phyloP scores from a whole-genome alignment of 306 rosid species.

The Pterocarpus macrocarpus region DNA sequence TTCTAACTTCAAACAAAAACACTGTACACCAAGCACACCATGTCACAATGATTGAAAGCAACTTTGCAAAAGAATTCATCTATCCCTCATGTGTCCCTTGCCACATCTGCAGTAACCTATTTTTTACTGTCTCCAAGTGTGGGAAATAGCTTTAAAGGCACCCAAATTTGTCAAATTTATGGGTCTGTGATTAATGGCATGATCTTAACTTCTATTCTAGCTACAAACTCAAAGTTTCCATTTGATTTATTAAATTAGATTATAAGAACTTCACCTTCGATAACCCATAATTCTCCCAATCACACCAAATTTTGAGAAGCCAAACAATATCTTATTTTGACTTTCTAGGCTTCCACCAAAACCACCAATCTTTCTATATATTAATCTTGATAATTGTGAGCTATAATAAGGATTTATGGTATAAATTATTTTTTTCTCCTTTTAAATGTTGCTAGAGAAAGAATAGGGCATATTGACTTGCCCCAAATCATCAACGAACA shows the following conservation, averaged over 20 bases:
- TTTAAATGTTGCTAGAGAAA: no score
- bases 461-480: no score
- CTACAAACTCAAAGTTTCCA: conserved; percentile 54
- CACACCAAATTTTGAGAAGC: neutral
- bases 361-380: no score
- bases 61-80: conserved; percentile 22
- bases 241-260: conserved; percentile 56
- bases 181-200: conserved; percentile 40
- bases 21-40: conserved; percentile 7
- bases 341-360: no score
- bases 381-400: no score
- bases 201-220: conserved; percentile 45
- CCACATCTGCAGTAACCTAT: conserved; percentile 51
- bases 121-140: conserved; percentile 47
- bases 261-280: conserved; percentile 59
- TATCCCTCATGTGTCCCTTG: conserved; percentile 49
- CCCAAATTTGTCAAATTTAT: conserved; percentile 39
- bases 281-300: conserved; percentile 42
- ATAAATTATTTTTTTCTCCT: no score
- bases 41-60: conserved; percentile 1
- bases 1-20: conserved; percentile 27
- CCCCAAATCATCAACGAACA: no score
- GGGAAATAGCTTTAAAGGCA: conserved; percentile 36
- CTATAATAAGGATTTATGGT: no score
- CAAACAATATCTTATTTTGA: neutral